Base-by-base conservation (phyloP, 2,329 filamentous ascomycete species). In the Ploettnerulaceae sp. region DNA sequence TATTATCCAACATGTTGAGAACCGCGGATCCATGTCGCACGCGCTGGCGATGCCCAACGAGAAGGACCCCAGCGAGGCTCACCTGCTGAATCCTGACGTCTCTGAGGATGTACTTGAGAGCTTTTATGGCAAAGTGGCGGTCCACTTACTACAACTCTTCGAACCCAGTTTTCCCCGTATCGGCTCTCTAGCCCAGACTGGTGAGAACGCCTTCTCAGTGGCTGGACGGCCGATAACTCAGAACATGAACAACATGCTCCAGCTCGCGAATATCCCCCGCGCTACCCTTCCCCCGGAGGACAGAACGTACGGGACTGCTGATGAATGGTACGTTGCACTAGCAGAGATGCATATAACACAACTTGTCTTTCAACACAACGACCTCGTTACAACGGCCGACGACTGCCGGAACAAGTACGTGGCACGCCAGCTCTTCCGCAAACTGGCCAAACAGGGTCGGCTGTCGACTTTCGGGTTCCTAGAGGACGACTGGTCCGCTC, bases 371-470 rank as follows among this genome's bases (percentile, higher is more conserved):
- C 67, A 72, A 51, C 65, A 63, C 39, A 70, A 71, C 47, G 62
- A 69, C 29, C 52, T 63, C 0, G 55, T 70, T 2, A 45, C 49
- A 0, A 58, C 60, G 1, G 67, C 64, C 18, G 65, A 67, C n/a
- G 68, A 72, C 45, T 67, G 63, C 33, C 61, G 65, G 4, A 67
- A 65, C 14, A 71, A 72, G 47, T 70, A 69, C 40, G 60, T 70
- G 3, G 63, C 67, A 4, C 67, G 67, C 4, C 62, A 66, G 17
- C 48, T 72, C 0, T 47, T 42, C 31, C 66, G 65, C 5, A 64
- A 54, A 24, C 3, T 41, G 15, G 26, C 17, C 5, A 41, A 41
- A 31, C 14, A 32, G 7, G n/a, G 26, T 21, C 38, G 38, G 17
- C 38, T 41, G 18, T 41, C 26, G 17, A 32, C 7, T 14, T 41